A percentile compares a stretch with the other conserved stretches of the same genome.
Evolutionary conservation across 75 land plant genomes (phyloP).

Genomic region (Chamaecyparis obtusa): DNA sequence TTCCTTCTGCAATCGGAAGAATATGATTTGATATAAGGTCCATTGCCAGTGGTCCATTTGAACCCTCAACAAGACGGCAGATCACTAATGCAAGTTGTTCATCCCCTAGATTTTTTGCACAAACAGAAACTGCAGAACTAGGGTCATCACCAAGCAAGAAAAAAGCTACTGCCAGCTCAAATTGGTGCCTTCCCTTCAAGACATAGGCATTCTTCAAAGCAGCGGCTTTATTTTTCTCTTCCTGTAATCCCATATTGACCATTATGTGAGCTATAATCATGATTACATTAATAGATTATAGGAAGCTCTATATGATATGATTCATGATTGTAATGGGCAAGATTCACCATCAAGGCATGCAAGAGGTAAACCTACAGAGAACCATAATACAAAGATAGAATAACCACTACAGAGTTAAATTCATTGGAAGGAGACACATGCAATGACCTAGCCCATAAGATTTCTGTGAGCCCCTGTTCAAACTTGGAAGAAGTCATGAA

Average conservation of each 20-base stretch:
- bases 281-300: neutral
- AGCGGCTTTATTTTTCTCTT: constrained; percentile 93
- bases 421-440: neutral
- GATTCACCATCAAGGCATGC: neutral
- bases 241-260: constrained; percentile 42
- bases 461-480: neutral
- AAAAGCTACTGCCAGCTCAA: constrained; percentile 93
- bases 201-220: constrained; percentile 99
- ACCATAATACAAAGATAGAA: neutral
- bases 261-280: neutral
- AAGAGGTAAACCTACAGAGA: neutral
- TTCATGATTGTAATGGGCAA: neutral
- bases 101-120: constrained; percentile 92
- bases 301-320: neutral
- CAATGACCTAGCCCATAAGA: neutral
- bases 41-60: constrained; percentile 61
- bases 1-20: constrained; percentile 62
- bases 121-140: constrained; percentile 77
- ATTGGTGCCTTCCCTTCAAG: constrained; percentile 90
- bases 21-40: constrained; percentile 59
- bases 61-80: constrained; percentile 83
- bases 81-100: constrained; percentile 93
- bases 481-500: neutral
- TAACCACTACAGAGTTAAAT: neutral
- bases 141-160: constrained; percentile 93